These are phyloP conservation scores for Pseudogymnoascus sp. DNA, from an alignment of 2,329 filamentous ascomycete genomes.

Conservation along the genomic window DNA sequence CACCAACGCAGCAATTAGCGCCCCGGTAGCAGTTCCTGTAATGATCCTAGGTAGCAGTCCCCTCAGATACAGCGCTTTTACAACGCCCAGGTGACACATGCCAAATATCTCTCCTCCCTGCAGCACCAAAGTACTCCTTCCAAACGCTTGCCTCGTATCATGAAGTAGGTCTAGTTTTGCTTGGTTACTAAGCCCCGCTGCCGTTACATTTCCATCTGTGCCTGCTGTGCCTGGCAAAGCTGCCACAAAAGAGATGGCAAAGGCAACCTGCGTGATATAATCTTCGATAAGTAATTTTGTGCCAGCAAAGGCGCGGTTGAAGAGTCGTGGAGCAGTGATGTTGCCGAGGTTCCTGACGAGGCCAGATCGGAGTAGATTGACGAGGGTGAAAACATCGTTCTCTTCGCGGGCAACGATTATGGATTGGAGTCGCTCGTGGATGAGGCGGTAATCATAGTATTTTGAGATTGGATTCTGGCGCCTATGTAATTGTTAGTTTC, in stretches of 20 bases:
- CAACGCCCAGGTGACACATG: constrained; percentile 81
- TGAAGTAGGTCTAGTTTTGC: constrained; percentile 79
- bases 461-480: constrained; percentile 74
- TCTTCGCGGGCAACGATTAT: constrained; percentile 64
- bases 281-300: constrained; percentile 89
- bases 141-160: constrained; percentile 82
- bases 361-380: constrained; percentile 74
- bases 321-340: constrained; percentile 74
- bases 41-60: constrained; percentile 84
- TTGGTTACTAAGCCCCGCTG: constrained; percentile 40
- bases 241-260: constrained; percentile 72
- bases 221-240: constrained; percentile 52
- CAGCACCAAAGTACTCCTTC: constrained; percentile 75
- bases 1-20: constrained; percentile 81
- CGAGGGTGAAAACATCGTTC: constrained; percentile 66
- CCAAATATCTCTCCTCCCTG: constrained; percentile 91
- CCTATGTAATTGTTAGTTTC: constrained; percentile 40
- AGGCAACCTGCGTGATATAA: constrained; percentile 79
- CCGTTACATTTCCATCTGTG: constrained; percentile 32
- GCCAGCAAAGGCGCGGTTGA: constrained; percentile 78
- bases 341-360: constrained; percentile 84
- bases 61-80: constrained; percentile 76
- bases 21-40: constrained; percentile 83
- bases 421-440: constrained; percentile 67
- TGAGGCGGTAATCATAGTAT: constrained; percentile 81